phyloP scores from a whole-genome alignment of 2,329 filamentous ascomycete genomes.

The Colletotrichum navitas region DNA sequence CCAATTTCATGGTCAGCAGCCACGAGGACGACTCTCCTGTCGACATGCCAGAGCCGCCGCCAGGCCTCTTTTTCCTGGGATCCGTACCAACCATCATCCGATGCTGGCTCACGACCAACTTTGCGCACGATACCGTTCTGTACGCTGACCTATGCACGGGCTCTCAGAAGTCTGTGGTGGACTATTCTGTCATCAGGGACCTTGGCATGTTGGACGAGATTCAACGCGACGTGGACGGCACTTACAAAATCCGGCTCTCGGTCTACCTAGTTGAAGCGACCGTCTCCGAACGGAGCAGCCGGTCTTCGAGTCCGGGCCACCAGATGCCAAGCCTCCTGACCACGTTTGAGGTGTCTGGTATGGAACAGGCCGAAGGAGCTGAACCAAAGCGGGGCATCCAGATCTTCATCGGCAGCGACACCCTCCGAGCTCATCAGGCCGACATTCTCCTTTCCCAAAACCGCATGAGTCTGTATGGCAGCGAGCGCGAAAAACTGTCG shows the following conservation, averaged over 20 bases:
- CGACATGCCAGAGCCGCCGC: constrained; percentile 80
- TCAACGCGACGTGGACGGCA: constrained; percentile 73
- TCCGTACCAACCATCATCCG: constrained; percentile 94
- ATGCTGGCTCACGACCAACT: constrained; percentile 93
- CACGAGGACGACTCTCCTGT: constrained; percentile 76
- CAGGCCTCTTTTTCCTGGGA: constrained; percentile 86
- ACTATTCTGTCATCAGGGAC: constrained; percentile 79
- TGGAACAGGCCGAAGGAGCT: constrained; percentile 62
- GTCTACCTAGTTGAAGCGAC: constrained; percentile 94
- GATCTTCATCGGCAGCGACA: constrained; percentile 91
- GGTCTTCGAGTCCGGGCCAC: constrained; percentile 77
- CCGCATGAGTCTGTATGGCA: constrained; percentile 86
- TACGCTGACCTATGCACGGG: constrained; percentile 95
- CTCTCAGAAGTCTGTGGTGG: constrained; percentile 88
- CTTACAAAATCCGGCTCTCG: constrained; percentile 78
- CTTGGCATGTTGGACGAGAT: constrained; percentile 78
- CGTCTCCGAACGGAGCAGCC: constrained; percentile 79
- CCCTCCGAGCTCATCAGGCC: constrained; percentile 85
- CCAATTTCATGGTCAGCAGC: constrained; percentile 71
- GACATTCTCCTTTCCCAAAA: constrained; percentile 95
- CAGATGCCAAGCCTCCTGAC: constrained; percentile 87
- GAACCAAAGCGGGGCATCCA: constrained; percentile 76
- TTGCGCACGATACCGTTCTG: constrained; percentile 88
- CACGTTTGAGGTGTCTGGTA: constrained; percentile 79
- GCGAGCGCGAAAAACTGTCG: constrained; percentile 86